These are phyloP conservation scores for Isatis lusitanica DNA, from an alignment of 441 rosid species.

Conservation along the genomic window DNA sequence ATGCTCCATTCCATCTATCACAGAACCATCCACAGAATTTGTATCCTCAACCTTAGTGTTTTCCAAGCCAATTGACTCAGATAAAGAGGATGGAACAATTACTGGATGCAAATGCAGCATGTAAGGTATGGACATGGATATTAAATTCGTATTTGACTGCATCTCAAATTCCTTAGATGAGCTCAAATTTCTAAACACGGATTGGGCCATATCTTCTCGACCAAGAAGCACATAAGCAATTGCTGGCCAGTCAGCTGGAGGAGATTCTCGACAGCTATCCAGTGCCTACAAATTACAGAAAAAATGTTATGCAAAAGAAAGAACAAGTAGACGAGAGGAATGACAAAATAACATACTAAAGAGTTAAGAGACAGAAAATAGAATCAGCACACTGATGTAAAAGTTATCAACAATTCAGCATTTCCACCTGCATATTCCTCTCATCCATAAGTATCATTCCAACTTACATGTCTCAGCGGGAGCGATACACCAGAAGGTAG, in stretches of 20 bases:
- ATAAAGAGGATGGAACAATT: conserved; percentile 74
- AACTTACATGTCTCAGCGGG: conserved; percentile 96
- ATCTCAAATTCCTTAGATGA: conserved; percentile 66
- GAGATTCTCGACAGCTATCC: conserved; percentile 93
- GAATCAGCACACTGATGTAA: conserved; percentile 1
- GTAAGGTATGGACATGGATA: conserved; percentile 90
- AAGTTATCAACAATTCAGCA: conserved; percentile 18
- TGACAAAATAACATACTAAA: conserved; percentile 7
- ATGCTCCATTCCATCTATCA: conserved; percentile 98
- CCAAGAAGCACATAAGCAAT: conserved; percentile 95
- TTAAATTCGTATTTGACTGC: conserved; percentile 58
- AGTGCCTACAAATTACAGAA: conserved; percentile 61
- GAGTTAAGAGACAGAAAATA: conserved; percentile 4
- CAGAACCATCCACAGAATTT: conserved; percentile 75
- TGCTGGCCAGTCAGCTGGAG: conserved; percentile 96
- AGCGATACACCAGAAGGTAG: conserved; percentile 94
- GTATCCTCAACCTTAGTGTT: conserved; percentile 77
- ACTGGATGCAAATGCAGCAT: conserved; percentile 98
- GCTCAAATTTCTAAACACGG: conserved; percentile 52
- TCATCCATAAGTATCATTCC: conserved; percentile 17
- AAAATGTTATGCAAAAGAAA: conserved; percentile 24
- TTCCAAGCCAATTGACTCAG: conserved; percentile 69
- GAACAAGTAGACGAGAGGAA: conserved; percentile 10
- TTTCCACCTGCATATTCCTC: conserved; percentile 16
- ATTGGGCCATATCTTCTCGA: conserved; percentile 90